phyloP scores from a whole-genome alignment of 306 rosid species.

The Mucuna pruriens region DNA sequence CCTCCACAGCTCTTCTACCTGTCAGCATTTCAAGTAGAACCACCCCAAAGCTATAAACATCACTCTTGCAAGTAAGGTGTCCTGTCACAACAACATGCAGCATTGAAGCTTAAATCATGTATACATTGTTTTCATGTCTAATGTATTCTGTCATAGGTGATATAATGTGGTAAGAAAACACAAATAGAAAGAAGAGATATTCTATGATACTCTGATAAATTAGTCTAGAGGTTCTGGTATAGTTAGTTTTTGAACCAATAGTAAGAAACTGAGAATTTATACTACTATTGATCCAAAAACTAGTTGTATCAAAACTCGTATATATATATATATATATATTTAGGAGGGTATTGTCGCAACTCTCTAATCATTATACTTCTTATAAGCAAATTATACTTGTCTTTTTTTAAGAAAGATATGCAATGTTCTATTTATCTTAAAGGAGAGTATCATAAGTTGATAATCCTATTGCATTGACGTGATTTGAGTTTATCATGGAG shows the following conservation, averaged over 20 bases:
- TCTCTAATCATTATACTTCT: background rate
- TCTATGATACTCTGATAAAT: no score
- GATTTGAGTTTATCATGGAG: background rate
- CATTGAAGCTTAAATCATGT: background rate
- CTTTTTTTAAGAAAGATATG: no score
- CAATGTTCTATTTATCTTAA: no score
- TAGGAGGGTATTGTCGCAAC: background rate
- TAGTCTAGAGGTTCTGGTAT: no score
- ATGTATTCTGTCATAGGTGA: background rate
- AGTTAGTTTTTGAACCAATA: no score
- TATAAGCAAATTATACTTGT: background rate
- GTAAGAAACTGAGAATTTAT: no score
- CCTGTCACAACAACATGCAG: conserved; percentile 47
- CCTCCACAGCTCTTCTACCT: conserved; percentile 60
- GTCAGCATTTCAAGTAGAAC: conserved; percentile 69
- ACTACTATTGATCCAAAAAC: no score
- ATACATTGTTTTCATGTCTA: background rate
- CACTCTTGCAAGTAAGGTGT: conserved; percentile 63
- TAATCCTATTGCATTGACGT: background rate
- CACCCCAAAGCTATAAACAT: conserved; percentile 78
- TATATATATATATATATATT: no score
- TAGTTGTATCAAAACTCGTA: background rate
- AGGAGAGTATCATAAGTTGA: background rate
- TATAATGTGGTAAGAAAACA: no score
- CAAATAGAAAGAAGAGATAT: no score